Percentiles rank a stretch among this genome's conserved stretches.
phyloP scores from a whole-genome alignment of 2,329 filamentous ascomycete species.

The Cercospora janseana region DNA sequence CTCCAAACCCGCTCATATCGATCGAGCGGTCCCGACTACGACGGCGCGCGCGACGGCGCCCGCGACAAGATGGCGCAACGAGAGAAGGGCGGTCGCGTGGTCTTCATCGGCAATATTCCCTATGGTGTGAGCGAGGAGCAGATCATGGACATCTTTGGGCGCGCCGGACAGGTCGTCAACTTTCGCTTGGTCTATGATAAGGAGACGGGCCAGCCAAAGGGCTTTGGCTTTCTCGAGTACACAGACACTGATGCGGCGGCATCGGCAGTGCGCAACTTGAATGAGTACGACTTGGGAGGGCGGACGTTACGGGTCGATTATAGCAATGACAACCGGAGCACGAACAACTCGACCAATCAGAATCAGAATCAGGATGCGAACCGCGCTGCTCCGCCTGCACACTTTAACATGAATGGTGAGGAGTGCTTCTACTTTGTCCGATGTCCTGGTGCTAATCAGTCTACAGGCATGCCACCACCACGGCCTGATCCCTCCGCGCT shows the following conservation, averaged over 20 bases:
- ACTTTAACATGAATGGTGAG: constrained; percentile 44
- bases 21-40: not conserved
- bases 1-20: not conserved
- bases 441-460: not conserved
- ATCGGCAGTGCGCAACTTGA: constrained; percentile 90
- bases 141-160: constrained; percentile 89
- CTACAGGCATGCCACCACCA: constrained; percentile 5
- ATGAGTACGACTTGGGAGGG: constrained; percentile 93
- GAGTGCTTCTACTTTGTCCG: not conserved
- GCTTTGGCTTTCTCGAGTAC: constrained; percentile 95
- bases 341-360: constrained; percentile 20
- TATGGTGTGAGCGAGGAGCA: constrained; percentile 93
- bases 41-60: constrained; percentile 43
- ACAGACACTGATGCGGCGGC: constrained; percentile 88
- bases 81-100: constrained; percentile 73
- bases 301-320: constrained; percentile 94
- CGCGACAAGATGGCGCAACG: constrained; percentile 35
- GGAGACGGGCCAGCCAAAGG: constrained; percentile 90
- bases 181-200: constrained; percentile 94
- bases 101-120: constrained; percentile 84
- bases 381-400: constrained; percentile 41
- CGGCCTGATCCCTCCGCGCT: constrained; percentile 54
- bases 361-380: constrained; percentile 22
- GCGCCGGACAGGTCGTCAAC: constrained; percentile 83
- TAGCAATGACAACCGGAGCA: constrained; percentile 81